Conservation (phyloP, 495 filamentous ascomycete species). For the Antarctomyces pellizariae region DNA sequence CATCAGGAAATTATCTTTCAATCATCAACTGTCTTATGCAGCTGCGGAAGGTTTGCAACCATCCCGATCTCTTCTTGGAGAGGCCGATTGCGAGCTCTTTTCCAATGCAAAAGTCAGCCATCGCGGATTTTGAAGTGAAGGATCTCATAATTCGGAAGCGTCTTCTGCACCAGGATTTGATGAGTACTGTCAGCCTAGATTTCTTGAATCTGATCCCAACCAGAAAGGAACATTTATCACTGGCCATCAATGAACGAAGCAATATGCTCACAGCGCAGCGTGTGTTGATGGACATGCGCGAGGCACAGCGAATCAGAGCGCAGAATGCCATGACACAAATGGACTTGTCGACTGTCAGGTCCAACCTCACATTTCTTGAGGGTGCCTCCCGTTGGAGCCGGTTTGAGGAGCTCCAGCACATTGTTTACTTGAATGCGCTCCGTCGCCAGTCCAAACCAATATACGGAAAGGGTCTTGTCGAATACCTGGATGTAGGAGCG, state of each 20-base stretch:
- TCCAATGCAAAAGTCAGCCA: conserved; percentile 64
- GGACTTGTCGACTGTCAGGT: conserved; percentile 35
- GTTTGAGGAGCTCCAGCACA: conserved; percentile 59
- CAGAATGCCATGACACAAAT: conserved; percentile 34
- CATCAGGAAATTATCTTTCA: conserved; percentile 90
- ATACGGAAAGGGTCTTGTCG: conserved; percentile 52
- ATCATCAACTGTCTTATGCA: conserved; percentile 99
- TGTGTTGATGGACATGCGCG: conserved; percentile 33
- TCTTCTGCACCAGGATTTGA: conserved; percentile 39
- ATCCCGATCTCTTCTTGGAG: conserved; percentile 95
- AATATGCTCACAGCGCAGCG: conserved; percentile 38
- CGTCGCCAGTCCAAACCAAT: conserved; percentile 62
- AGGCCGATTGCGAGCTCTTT: conserved; percentile 94
- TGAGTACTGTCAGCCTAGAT: conserved; percentile 41
- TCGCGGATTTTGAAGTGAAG: conserved; percentile 56
- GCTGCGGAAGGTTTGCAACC: conserved; percentile 92
- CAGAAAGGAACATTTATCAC: conserved; percentile 40
- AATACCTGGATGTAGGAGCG: conserved; percentile 40
- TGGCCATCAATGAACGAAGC: conserved; percentile 33
- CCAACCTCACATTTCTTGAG: conserved; percentile 47
- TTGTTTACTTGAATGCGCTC: conserved; percentile 56
- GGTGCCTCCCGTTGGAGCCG: conserved; percentile 43
- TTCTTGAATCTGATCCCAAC: conserved; percentile 67
- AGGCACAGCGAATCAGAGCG: conserved; percentile 36
- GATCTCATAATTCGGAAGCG: conserved; percentile 46